Evolutionary conservation across 495 filamentous ascomycete genomes (phyloP), one percentile per base, ranked within the genome.

Genomic region (Staphylotrichum tortipilum): DNA sequence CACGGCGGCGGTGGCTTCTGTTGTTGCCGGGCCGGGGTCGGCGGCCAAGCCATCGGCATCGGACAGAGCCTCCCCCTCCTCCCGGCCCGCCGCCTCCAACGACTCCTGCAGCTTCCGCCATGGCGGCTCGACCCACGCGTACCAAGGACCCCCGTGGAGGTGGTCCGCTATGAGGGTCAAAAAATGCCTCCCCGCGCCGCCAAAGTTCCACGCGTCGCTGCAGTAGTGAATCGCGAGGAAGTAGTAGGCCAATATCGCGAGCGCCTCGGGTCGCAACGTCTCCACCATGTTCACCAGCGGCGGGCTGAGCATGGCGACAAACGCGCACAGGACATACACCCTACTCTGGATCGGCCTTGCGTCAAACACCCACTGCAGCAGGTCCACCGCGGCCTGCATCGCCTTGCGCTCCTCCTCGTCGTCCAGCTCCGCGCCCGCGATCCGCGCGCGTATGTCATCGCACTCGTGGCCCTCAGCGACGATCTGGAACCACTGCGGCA

Each of bases 181-280:
- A 14, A 67, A 36, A 36, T 52, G 57, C 45, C 57, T 44, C 6
- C 63, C 59, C 6, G 62, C 26, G 17, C 55, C 44, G 3, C 53
- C 56, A 33, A 65, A 34, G 31, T 60, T 48, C 64, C 64, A 65
- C 2, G 52, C 42, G 4, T 50, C 47, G 6, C 54, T 47, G 30
- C 48, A 54, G 26, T 36, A 26, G 18, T 67, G 56, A 11, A 68
- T 37, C 4, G 58, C 54, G 14, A 63, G 40, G 31, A 60, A 67
- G 48, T 60, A 67, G 40, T 67, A 65, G 2, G 47, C 58, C 5
- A 68, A 46, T 3, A 67, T 29, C 2, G 56, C 62, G 34, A 67
- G 17, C 0, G 62, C 62, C 52, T 67, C 62, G 0, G 64, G 60
- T 5, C 49, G 23, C 4, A 51, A 56, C 4, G 44, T 33, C 34